Evolutionary conservation across 176 grass and related monocot genomes (phyloP).

Genomic region (Avena sativa): DNA sequence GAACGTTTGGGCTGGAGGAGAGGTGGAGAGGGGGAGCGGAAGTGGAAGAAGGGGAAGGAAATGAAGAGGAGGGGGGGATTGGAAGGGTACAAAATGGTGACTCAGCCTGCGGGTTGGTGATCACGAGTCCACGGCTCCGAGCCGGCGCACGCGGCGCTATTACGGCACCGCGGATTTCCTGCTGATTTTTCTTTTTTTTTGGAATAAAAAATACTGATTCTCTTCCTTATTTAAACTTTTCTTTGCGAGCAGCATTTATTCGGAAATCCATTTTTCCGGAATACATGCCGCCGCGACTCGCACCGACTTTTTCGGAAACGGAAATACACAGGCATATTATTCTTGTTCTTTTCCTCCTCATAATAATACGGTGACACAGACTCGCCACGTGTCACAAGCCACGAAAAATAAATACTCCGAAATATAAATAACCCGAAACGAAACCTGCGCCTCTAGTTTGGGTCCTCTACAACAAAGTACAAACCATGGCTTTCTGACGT

Average conservation of each 20-base stretch:
- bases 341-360: no score
- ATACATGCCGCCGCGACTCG: neutral
- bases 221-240: no score
- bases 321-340: neutral
- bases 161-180: neutral
- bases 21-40: neutral
- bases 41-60: neutral
- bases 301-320: neutral
- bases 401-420: no score
- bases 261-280: no score
- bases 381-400: no score
- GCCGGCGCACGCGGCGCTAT: conserved; percentile 26
- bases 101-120: neutral
- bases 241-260: no score
- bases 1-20: neutral
- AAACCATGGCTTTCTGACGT: neutral
- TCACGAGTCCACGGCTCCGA: conserved; percentile 9
- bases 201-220: no score
- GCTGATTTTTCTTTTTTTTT: no score
- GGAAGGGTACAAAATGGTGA: conserved; percentile 15
- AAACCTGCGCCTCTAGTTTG: neutral
- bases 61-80: neutral
- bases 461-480: neutral
- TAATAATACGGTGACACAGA: no score
- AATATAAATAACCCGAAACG: no score